Percentiles rank a stretch among this genome's conserved stretches.
These are phyloP conservation scores for Ceratocystis cacaofunesta DNA, from an alignment of 2,329 filamentous ascomycete species.

Conservation along the genomic window DNA sequence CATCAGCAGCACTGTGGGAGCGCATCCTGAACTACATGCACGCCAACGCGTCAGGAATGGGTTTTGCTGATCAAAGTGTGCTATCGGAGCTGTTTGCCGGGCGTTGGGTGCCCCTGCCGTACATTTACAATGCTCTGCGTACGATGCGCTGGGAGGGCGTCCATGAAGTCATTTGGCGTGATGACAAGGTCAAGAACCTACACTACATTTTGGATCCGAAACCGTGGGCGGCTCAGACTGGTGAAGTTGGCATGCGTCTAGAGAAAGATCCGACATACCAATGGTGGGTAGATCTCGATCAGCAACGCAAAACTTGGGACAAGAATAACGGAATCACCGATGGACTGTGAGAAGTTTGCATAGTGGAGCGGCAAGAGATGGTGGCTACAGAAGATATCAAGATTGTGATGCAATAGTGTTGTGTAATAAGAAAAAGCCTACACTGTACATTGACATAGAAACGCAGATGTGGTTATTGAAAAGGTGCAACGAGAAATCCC, in stretches of 20 bases:
- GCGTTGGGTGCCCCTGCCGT: conserved; percentile 44
- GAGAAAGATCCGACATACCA: conserved; percentile 34
- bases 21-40: conserved; percentile 39
- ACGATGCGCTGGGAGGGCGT: conserved; percentile 39
- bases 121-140: conserved; percentile 49
- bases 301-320: conserved; percentile 30
- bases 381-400: background rate
- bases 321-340: conserved; percentile 25
- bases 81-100: conserved; percentile 40
- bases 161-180: conserved; percentile 41
- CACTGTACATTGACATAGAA: background rate
- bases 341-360: background rate
- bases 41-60: conserved; percentile 31
- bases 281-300: conserved; percentile 42
- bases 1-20: conserved; percentile 32
- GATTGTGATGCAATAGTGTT: too few relatives aligned
- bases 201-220: conserved; percentile 49
- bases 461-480: background rate
- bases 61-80: conserved; percentile 46
- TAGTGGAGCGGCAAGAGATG: too few relatives aligned
- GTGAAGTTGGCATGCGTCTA: conserved; percentile 29
- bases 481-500: background rate
- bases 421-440: background rate
- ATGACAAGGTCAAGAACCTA: conserved; percentile 43
- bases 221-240: conserved; percentile 42